phyloP scores from a whole-genome alignment of 1,284 basidiomycete species.

The Fomitiporia mediterranea region DNA sequence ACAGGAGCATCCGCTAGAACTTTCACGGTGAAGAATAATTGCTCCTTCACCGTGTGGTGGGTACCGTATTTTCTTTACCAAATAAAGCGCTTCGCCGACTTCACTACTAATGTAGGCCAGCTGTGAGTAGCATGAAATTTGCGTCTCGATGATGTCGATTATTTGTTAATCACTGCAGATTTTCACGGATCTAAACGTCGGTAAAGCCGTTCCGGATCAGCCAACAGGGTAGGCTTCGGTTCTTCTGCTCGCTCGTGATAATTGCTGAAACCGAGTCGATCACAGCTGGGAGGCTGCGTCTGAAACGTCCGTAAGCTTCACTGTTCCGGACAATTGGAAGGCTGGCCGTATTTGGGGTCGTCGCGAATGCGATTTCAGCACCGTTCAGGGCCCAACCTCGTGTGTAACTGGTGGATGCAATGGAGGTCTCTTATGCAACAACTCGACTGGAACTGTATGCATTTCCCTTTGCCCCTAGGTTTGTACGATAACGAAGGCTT shows the following conservation, averaged over 20 bases:
- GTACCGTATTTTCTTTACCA: too few species aligned
- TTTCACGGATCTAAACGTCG: constrained; percentile 25
- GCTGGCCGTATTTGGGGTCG: constrained; percentile 40
- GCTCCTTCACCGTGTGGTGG: too few species aligned
- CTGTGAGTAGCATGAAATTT: constrained; percentile 19
- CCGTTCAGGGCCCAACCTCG: constrained; percentile 36
- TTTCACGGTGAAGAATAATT: too few species aligned
- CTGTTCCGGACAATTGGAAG: constrained; percentile 29
- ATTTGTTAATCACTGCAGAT: too few species aligned
- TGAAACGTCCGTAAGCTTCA: constrained; percentile 21
- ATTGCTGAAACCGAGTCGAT: too few species aligned
- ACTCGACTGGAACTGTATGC: constrained; percentile 12
- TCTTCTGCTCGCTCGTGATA: too few species aligned
- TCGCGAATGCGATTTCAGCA: constrained; percentile 40
- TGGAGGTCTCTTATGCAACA: constrained; percentile 41
- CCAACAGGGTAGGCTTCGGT: constrained; percentile 24
- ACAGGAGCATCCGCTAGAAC: too few species aligned
- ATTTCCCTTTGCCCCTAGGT: not conserved
- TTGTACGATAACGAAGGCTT: not conserved
- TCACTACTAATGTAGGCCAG: constrained; percentile 17
- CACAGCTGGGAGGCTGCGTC: constrained; percentile 26
- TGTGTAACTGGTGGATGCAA: constrained; percentile 43
- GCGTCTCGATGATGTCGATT: too few species aligned
- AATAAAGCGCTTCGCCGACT: too few species aligned
- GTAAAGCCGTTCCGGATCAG: constrained; percentile 20